These are phyloP conservation scores for Chalciporus piperatoides DNA, from an alignment of 1,284 basidiomycete genomes.

Conservation along the genomic window DNA sequence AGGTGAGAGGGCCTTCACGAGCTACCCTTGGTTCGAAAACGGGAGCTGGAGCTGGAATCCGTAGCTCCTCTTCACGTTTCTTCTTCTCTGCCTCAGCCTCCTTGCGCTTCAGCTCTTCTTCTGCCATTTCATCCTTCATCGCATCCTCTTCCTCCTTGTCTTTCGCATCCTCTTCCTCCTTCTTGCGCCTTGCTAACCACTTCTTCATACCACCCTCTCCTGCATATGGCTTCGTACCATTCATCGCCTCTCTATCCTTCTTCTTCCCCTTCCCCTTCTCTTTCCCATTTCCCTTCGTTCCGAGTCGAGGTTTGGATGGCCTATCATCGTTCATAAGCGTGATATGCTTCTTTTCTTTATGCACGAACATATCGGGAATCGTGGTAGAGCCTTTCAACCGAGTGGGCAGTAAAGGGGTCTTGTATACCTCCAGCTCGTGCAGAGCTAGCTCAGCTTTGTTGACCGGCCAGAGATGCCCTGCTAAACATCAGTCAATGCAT, in stretches of 20 bases:
- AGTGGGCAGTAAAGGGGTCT: slow-evolving; percentile 68
- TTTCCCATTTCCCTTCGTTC: slow-evolving; percentile 31
- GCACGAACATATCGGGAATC: slow-evolving; percentile 62
- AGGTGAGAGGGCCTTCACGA: slow-evolving; percentile 34
- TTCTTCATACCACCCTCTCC: slow-evolving; percentile 74
- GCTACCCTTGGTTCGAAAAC: slow-evolving; percentile 23
- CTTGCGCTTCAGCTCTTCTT: slow-evolving; percentile 20
- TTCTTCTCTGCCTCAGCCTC: slow-evolving; percentile 23
- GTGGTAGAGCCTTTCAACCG: slow-evolving; percentile 51
- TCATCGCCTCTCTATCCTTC: slow-evolving; percentile 33
- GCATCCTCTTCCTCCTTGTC: slow-evolving; percentile 31
- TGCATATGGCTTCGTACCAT: slow-evolving; percentile 66
- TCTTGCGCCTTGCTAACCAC: slow-evolving; percentile 52
- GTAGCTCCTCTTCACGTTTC: slow-evolving; percentile 23
- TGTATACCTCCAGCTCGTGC: slow-evolving; percentile 69
- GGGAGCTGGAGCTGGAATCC: slow-evolving; percentile 22
- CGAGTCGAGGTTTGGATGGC: slow-evolving; percentile 37
- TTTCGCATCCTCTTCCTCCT: slow-evolving; percentile 34
- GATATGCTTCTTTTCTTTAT: slow-evolving; percentile 50
- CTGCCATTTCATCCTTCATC: slow-evolving; percentile 34
- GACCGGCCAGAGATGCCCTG: slow-evolving; percentile 36
- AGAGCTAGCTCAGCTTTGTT: slow-evolving; percentile 61
- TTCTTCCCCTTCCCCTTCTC: slow-evolving; percentile 29
- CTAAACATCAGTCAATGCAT: slow-evolving; percentile 12
- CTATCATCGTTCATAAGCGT: slow-evolving; percentile 56